Conservation (phyloP, 495 filamentous ascomycete species). For the Astrothelium subdiscretum region DNA sequence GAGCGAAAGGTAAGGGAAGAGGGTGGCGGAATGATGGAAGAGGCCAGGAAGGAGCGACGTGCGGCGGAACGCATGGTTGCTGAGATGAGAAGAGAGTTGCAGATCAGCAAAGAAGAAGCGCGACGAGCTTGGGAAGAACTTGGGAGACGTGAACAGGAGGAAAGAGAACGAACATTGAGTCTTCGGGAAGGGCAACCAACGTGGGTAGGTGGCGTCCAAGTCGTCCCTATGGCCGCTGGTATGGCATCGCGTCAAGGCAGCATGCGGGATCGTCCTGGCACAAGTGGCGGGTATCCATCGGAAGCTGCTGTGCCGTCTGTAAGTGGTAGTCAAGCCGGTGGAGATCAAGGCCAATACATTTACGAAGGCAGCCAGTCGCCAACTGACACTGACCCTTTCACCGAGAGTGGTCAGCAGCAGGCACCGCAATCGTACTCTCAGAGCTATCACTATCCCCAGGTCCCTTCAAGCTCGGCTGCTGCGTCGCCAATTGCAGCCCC, state of each 20-base stretch:
- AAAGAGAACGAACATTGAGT: slow-evolving; percentile 78
- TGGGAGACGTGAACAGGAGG: slow-evolving; percentile 85
- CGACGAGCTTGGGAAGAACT: slow-evolving; percentile 95
- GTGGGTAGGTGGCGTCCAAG: slow-evolving; percentile 83
- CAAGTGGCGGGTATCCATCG: slow-evolving; percentile 22
- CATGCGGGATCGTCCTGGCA: slow-evolving; percentile 22
- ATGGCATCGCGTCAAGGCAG: slow-evolving; percentile 54
- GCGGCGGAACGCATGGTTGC: slow-evolving; percentile 62
- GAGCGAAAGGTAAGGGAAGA: slow-evolving; percentile 61
- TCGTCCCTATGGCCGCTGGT: slow-evolving; percentile 86
- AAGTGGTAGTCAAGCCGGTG: slow-evolving; percentile 1
- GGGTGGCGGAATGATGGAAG: slow-evolving; percentile 29
- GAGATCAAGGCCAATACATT: slow-evolving; percentile 28
- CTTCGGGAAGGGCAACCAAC: slow-evolving; percentile 82
- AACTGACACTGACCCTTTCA: slow-evolving; percentile 51
- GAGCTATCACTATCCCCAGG: slow-evolving; percentile 7
- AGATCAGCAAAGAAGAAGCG: slow-evolving; percentile 93
- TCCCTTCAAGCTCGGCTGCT: slow-evolving; percentile 5
- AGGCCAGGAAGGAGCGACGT: slow-evolving; percentile 39
- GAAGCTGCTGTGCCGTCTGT: neutral
- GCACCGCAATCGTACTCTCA: slow-evolving; percentile 13
- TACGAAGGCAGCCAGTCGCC: slow-evolving; percentile 31
- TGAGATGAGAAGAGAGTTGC: slow-evolving; percentile 81
- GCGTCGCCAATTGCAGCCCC: slow-evolving; percentile 5
- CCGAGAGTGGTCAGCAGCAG: slow-evolving; percentile 31